Evolutionary conservation across 2,329 filamentous ascomycete species (phyloP).

Genomic region (Ophiocordyceps camponoti-floridani): DNA sequence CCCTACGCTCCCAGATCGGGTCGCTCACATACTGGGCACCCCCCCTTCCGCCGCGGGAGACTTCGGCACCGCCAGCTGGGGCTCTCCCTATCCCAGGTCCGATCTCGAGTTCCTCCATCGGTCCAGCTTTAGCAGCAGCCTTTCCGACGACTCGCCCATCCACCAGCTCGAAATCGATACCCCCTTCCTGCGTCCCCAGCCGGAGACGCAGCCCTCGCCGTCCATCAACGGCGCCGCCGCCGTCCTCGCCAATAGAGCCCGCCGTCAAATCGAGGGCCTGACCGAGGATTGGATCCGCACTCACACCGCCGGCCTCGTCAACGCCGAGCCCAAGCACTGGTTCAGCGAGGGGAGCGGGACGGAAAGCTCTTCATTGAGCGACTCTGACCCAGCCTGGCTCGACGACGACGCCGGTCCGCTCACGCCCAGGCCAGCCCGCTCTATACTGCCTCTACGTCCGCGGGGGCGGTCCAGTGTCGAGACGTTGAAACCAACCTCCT

Average conservation of each 20-base stretch:
- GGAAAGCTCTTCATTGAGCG: conserved; percentile 58
- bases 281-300: conserved; percentile 78
- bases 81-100: conserved; percentile 67
- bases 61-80: conserved; percentile 68
- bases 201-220: conserved; percentile 12
- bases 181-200: conserved; percentile 37
- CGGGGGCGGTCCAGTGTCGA: conserved; percentile 36
- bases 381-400: conserved; percentile 38
- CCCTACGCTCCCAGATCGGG: conserved; percentile 38
- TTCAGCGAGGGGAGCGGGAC: conserved; percentile 57
- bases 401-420: conserved; percentile 28
- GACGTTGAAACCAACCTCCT: conserved; percentile 26
- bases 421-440: conserved; percentile 25
- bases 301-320: conserved; percentile 54
- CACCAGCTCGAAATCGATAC: conserved; percentile 44
- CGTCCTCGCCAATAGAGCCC: conserved; percentile 44
- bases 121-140: conserved; percentile 37
- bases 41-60: conserved; percentile 19
- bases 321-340: conserved; percentile 62
- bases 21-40: conserved; percentile 35
- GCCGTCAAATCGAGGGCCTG: conserved; percentile 42
- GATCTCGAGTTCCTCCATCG: conserved; percentile 31
- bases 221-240: conserved; percentile 36
- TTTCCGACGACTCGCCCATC: conserved; percentile 40
- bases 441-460: conserved; percentile 17